Conservation (phyloP, 805 yeast genomes). For the Sugiyamaella valdiviana region DNA sequence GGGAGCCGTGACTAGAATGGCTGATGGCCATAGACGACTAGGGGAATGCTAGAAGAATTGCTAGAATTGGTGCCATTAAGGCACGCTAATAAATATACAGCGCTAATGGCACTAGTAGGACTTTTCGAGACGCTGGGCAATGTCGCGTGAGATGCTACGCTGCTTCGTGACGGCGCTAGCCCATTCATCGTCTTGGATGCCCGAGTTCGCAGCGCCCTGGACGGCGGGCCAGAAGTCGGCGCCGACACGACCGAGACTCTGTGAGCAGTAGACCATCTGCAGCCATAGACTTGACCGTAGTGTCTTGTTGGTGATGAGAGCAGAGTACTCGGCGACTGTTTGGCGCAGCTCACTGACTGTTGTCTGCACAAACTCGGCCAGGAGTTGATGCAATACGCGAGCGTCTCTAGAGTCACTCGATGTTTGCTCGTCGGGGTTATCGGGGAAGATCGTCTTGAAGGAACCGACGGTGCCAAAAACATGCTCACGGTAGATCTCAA, state of each 20-base stretch:
- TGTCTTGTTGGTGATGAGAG: conserved; percentile 27
- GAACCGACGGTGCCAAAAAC: conserved; percentile 67
- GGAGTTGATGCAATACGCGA: conserved; percentile 12
- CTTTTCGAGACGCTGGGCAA: conserved; percentile 13
- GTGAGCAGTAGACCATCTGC: conserved; percentile 85
- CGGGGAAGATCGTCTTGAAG: conserved; percentile 56
- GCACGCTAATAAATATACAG: too few relatives aligned
- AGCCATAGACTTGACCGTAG: conserved; percentile 58
- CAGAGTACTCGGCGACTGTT: conserved; percentile 22
- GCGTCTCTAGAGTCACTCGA: background rate
- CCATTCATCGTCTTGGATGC: conserved; percentile 39
- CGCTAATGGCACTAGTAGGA: too few relatives aligned
- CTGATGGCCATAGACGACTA: too few relatives aligned
- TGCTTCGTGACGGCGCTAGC: conserved; percentile 39
- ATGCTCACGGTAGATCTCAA: conserved; percentile 81
- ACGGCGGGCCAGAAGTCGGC: conserved; percentile 53
- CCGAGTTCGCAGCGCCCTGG: conserved; percentile 21
- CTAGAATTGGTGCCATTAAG: too few relatives aligned
- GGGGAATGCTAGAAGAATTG: too few relatives aligned
- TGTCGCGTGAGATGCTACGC: conserved; percentile 25
- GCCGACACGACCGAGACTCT: conserved; percentile 66
- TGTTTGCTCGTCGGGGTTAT: conserved; percentile 24
- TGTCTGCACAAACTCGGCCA: conserved; percentile 27
- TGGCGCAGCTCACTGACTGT: conserved; percentile 23
- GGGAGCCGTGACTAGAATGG: too few relatives aligned